Evolutionary conservation across 805 yeast species (phyloP).

Genomic region (Candida maris): DNA sequence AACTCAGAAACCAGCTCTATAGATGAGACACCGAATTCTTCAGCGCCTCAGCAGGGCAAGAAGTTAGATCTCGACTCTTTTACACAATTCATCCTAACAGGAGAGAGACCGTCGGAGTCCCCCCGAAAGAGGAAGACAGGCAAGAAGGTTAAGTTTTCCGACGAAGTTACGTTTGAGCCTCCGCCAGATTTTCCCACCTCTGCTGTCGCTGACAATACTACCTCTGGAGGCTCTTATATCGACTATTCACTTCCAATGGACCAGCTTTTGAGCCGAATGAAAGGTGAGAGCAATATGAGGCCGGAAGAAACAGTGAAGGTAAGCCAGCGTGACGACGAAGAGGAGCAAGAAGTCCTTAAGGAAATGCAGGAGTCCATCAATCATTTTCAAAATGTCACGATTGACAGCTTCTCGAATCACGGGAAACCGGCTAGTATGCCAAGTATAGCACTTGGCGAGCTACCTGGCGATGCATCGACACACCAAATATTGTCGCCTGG

Average conservation of each 20-base stretch:
- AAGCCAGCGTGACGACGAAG: conserved; percentile 49
- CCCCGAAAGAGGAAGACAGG: conserved; percentile 37
- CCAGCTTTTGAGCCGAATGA: conserved; percentile 52
- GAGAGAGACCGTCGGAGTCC: conserved; percentile 57
- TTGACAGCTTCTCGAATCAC: conserved; percentile 70
- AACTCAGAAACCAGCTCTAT: conserved; percentile 17
- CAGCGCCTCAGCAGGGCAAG: conserved; percentile 12
- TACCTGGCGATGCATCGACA: conserved; percentile 10
- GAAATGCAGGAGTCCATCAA: conserved; percentile 74
- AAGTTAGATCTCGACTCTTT: conserved; percentile 81
- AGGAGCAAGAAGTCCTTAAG: conserved; percentile 65
- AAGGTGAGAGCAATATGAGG: conserved; percentile 17
- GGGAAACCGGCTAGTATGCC: conserved; percentile 64
- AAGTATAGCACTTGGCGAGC: conserved; percentile 12
- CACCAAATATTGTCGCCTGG: conserved; percentile 10
- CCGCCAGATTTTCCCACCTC: conserved; percentile 15
- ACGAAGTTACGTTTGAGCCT: conserved; percentile 46
- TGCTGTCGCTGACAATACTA: conserved; percentile 11
- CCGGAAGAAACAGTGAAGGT: conserved; percentile 6
- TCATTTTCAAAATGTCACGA: conserved; percentile 71
- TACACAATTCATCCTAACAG: conserved; percentile 79
- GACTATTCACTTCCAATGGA: conserved; percentile 77
- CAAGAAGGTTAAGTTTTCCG: conserved; percentile 72
- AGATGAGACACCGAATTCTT: conserved; percentile 6
- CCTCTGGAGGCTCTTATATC: conserved; percentile 23